These are phyloP conservation scores for Mycosphaerelloides madeirae DNA, from an alignment of 2,329 filamentous ascomycete genomes.

Conservation along the genomic window DNA sequence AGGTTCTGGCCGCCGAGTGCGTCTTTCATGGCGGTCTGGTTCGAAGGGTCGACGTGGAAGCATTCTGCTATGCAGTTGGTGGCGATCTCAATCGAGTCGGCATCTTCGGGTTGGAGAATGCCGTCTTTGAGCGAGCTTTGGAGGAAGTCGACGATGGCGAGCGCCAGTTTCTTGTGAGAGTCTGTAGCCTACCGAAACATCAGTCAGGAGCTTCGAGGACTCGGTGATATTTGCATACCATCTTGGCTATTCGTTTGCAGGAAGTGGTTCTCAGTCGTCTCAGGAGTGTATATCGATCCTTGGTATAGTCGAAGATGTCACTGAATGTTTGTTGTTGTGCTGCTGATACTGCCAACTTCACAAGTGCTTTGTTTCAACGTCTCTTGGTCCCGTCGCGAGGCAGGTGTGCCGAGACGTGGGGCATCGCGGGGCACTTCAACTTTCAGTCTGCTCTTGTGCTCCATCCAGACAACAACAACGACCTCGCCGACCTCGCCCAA, in stretches of 20 bases:
- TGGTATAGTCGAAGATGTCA: too few species aligned
- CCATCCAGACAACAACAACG: slow-evolving; percentile 1
- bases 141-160: slow-evolving; percentile 96
- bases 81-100: slow-evolving; percentile 90
- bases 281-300: background rate
- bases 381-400: background rate
- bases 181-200: slow-evolving; percentile 33
- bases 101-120: slow-evolving; percentile 79
- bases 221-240: slow-evolving; percentile 7
- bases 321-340: too few species aligned
- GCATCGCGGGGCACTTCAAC: slow-evolving; percentile 2
- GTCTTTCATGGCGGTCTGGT: slow-evolving; percentile 66
- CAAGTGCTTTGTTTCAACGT: too few species aligned
- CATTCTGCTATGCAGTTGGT: slow-evolving; percentile 90
- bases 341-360: too few species aligned
- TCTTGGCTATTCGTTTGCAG: slow-evolving; percentile 4
- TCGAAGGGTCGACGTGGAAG: slow-evolving; percentile 87
- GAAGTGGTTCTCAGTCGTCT: background rate
- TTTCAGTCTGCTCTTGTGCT: background rate
- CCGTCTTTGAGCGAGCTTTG: slow-evolving; percentile 78
- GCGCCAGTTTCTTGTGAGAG: slow-evolving; percentile 81
- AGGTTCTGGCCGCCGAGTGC: slow-evolving; percentile 84
- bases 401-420: background rate
- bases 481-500: background rate
- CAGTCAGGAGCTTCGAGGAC: background rate